Evolutionary conservation across 192 early-diverging fungal genomes (phyloP).

Genomic region (Irineochytrium annulatum): DNA sequence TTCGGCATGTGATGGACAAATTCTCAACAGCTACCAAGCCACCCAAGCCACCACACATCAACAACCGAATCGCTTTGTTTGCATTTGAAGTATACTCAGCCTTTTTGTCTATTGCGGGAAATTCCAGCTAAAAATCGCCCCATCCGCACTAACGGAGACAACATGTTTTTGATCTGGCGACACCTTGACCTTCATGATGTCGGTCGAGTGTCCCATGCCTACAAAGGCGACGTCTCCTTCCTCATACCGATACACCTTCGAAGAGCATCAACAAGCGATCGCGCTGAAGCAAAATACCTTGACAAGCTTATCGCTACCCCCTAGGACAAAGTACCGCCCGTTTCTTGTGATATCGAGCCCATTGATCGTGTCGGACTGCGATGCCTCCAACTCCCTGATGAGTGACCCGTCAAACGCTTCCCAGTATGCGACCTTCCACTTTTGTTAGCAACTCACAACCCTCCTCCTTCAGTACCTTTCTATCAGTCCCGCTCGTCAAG

Average conservation of each 20-base stretch:
- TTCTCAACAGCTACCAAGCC: too few species aligned
- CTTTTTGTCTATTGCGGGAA: too few species aligned
- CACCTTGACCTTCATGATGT: constrained; percentile 58
- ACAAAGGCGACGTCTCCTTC: constrained; percentile 51
- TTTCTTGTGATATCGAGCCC: constrained; percentile 52
- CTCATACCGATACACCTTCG: constrained; percentile 54
- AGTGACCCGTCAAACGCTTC: constrained; percentile 58
- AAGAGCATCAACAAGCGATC: too few species aligned
- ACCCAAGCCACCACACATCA: too few species aligned
- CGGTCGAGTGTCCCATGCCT: constrained; percentile 56
- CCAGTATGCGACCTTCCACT: constrained; percentile 52
- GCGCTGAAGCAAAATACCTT: constrained; percentile 45
- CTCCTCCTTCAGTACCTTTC: constrained; percentile 53
- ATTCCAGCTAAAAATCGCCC: constrained; percentile 50
- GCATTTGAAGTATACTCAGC: too few species aligned
- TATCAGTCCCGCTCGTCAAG: constrained; percentile 53
- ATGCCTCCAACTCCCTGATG: constrained; percentile 57
- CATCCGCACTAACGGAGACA: constrained; percentile 51
- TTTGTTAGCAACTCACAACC: not conserved
- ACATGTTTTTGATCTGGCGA: constrained; percentile 45
- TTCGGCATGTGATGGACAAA: too few species aligned
- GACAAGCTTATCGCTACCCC: constrained; percentile 57
- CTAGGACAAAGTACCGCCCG: constrained; percentile 53
- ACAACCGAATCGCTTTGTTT: too few species aligned
- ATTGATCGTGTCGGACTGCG: constrained; percentile 56